A percentile compares a stretch with the other conserved stretches of the same genome.
Conservation (phyloP, 2,329 filamentous ascomycete genomes). For the Ambrosiella cleistominuta region DNA sequence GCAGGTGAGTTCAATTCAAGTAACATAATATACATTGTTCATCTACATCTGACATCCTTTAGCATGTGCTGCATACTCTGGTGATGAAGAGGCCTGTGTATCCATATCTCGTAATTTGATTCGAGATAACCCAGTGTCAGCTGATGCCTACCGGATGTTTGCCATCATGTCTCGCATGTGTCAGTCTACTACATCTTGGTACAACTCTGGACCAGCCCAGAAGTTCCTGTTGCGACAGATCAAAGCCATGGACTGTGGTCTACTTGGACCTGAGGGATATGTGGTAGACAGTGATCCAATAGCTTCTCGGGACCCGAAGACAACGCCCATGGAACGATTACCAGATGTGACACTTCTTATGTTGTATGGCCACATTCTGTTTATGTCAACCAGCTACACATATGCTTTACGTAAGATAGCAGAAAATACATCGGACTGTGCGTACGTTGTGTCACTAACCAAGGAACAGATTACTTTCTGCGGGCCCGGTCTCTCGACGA, state of each 20-base stretch:
- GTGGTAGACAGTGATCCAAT: slow-evolving; percentile 9
- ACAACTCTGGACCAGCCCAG: slow-evolving; percentile 64
- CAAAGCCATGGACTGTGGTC: slow-evolving; percentile 62
- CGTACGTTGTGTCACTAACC: not conserved
- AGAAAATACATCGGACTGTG: not conserved
- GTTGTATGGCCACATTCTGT: slow-evolving; percentile 79
- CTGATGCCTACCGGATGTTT: slow-evolving; percentile 72
- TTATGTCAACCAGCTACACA: slow-evolving; percentile 64
- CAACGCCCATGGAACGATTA: slow-evolving; percentile 19
- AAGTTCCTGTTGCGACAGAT: slow-evolving; percentile 87
- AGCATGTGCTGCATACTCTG: slow-evolving; percentile 67
- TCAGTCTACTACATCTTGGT: slow-evolving; percentile 56
- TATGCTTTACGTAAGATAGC: slow-evolving; percentile 53
- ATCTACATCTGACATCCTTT: slow-evolving; percentile 13
- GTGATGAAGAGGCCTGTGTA: slow-evolving; percentile 60
- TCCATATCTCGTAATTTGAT: slow-evolving; percentile 69
- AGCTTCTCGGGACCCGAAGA: slow-evolving; percentile 18
- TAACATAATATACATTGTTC: not conserved
- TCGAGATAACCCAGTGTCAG: slow-evolving; percentile 60
- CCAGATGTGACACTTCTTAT: slow-evolving; percentile 70
- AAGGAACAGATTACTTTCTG: slow-evolving; percentile 54
- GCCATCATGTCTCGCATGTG: slow-evolving; percentile 59
- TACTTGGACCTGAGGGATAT: slow-evolving; percentile 16
- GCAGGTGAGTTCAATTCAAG: slow-evolving; percentile 34
- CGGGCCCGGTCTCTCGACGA: slow-evolving; percentile 59